phyloP scores from a whole-genome alignment of 2,329 filamentous ascomycete species.

The Pyricularia sp. region DNA sequence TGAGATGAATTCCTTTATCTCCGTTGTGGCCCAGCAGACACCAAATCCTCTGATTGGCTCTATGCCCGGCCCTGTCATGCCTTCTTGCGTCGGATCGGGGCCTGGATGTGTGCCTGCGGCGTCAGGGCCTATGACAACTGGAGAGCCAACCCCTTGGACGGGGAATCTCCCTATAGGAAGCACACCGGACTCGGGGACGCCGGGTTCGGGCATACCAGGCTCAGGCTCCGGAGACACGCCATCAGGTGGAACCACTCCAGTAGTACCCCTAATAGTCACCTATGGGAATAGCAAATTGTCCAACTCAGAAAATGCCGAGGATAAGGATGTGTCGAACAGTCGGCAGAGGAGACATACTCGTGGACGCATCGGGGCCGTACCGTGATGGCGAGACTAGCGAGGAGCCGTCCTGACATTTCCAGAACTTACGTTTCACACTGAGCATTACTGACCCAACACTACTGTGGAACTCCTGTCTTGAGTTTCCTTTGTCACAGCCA shows the following conservation, averaged over 20 bases:
- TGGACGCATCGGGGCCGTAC: background rate
- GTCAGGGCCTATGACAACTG: background rate
- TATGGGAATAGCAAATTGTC: background rate
- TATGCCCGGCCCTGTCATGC: background rate
- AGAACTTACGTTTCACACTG: background rate
- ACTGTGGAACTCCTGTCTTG: background rate
- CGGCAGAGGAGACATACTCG: background rate
- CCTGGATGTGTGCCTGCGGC: background rate
- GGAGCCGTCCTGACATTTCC: background rate
- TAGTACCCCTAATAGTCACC: background rate
- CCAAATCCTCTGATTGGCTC: background rate
- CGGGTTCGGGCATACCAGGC: background rate
- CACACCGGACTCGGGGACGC: background rate
- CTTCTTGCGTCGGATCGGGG: background rate
- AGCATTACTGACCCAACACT: background rate
- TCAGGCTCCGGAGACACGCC: background rate
- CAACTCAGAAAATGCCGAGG: background rate
- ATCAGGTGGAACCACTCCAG: background rate
- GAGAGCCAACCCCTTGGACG: background rate
- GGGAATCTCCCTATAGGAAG: background rate
- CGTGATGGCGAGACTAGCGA: background rate
- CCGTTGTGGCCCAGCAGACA: background rate
- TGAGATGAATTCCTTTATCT: conserved; percentile 5
- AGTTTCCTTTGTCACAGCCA: background rate
- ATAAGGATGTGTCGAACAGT: background rate